Base-by-base conservation (phyloP, 1,284 basidiomycete genomes). In the Rhodofomes roseus region DNA sequence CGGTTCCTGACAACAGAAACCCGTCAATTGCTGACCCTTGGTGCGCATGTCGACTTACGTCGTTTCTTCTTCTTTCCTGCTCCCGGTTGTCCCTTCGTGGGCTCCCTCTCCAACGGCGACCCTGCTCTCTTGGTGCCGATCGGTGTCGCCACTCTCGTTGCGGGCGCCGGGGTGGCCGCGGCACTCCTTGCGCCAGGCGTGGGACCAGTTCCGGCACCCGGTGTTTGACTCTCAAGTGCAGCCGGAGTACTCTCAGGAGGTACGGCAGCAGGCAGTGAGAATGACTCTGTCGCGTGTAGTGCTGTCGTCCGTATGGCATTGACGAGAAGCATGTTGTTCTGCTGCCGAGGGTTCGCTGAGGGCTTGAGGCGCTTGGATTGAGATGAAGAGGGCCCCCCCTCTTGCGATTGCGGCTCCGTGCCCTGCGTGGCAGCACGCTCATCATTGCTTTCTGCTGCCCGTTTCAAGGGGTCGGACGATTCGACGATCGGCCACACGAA, bases 401-500 rank as follows among this genome's bases (percentile, higher is more conserved):
- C 66, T 62, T 62, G 60, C 55, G 50, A 34, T 25, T 52, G 50
- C 14, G 50, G n/a, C 23, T 65, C 65, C 53, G 69, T 66, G 20
- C 73, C 72, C 58, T 52, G 50, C 4, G 31, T 52, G 50, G 50
- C 31, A 20, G 34, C 4, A 23, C 31, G 50, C 36, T 52, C 50
- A 20, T 52, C 50, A 37, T 34, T 22, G 14, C 8, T 34, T 20
- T 52, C 50, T 12, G 16, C 34, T 18, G 31, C 50, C 29, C 50
- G 50, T 52, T 52, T 52, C 50, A 37, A 34, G 1, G 50, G 31
- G 22, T 52, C 50, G n/a, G 78, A 75, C 18, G 82, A 71, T 63
- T 89, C 88, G 58, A 81, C 76, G 61, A 92, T 84, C 43, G 90
- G 90, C 90, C 90, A 92, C 2, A 87, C 81, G 66, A 91, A 92